A percentile compares a stretch with the other conserved stretches of the same genome.
These are phyloP conservation scores for Lantana camara DNA, from an alignment of 257 asterid genomes.

Conservation along the genomic window DNA sequence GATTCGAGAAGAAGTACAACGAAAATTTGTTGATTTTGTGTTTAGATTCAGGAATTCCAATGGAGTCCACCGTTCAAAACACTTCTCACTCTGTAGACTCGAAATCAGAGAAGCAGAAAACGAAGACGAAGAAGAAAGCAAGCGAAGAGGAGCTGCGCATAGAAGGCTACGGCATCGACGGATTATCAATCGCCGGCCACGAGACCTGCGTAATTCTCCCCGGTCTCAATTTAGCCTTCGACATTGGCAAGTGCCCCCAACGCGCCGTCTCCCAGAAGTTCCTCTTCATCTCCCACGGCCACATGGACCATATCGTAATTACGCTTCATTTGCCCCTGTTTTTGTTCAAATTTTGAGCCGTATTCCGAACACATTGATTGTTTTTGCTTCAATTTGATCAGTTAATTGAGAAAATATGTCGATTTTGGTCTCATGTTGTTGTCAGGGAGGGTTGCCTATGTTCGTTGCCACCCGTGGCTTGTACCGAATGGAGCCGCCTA, in stretches of 20 bases:
- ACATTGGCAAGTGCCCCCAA: slow-evolving; percentile 96
- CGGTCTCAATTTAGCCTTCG: slow-evolving; percentile 78
- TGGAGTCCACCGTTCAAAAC: slow-evolving; percentile 25
- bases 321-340: not conserved
- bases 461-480: slow-evolving; percentile 94
- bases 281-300: slow-evolving; percentile 97
- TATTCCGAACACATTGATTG: not conserved
- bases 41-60: slow-evolving; percentile 1
- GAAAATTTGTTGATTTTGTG: not conserved
- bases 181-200: slow-evolving; percentile 93
- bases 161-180: slow-evolving; percentile 73
- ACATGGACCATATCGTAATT: slow-evolving; percentile 93
- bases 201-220: slow-evolving; percentile 91
- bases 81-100: slow-evolving; percentile 10
- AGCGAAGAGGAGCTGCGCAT: slow-evolving; percentile 52
- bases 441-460: slow-evolving; percentile 96
- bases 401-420: not conserved
- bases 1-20: no score
- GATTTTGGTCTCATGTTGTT: slow-evolving; percentile 13
- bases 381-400: not conserved
- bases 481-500: slow-evolving; percentile 82
- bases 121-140: slow-evolving; percentile 47
- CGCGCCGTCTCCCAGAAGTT: slow-evolving; percentile 91
- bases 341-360: not conserved
- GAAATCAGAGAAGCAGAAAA: slow-evolving; percentile 32